These are phyloP conservation scores for Pleodorina starrii DNA, from an alignment of 139 green algal genomes.

Conservation along the genomic window DNA sequence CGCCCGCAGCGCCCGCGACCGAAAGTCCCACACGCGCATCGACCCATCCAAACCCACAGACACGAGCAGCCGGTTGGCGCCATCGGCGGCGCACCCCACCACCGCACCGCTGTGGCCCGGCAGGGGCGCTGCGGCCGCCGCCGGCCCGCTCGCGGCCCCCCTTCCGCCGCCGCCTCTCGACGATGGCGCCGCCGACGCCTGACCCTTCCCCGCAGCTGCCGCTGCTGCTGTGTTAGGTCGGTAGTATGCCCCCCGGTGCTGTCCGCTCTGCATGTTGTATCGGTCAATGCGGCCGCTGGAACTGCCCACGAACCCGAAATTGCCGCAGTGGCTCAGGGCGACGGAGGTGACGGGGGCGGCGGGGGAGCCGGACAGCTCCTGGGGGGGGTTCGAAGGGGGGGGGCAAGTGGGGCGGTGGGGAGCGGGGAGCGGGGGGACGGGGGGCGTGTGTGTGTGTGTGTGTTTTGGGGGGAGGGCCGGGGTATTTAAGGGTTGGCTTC, in stretches of 20 bases:
- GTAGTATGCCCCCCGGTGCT: slow-evolving; percentile 83
- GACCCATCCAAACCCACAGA: slow-evolving; percentile 74
- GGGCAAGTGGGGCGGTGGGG: neutral
- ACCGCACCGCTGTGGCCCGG: slow-evolving; percentile 83
- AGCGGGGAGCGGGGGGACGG: neutral
- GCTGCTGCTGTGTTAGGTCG: neutral
- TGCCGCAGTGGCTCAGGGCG: slow-evolving; percentile 90
- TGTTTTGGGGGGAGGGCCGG: no score
- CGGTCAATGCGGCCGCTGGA: slow-evolving; percentile 84
- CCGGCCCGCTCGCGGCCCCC: neutral
- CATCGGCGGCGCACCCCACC: slow-evolving; percentile 76
- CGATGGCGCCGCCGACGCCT: no score
- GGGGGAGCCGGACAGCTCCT: slow-evolving; percentile 44
- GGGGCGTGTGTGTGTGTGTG: neutral
- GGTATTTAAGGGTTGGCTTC: no score
- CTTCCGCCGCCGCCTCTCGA: neutral
- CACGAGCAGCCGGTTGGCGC: slow-evolving; percentile 81
- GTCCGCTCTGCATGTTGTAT: slow-evolving; percentile 97
- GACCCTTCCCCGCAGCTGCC: neutral
- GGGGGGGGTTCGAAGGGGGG: neutral
- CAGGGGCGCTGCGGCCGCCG: neutral
- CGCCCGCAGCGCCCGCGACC: slow-evolving; percentile 59
- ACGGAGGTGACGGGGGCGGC: slow-evolving; percentile 76
- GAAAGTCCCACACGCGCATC: slow-evolving; percentile 91
- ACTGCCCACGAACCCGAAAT: slow-evolving; percentile 95